Evolutionary conservation across 805 yeast genomes (phyloP), one percentile per base, ranked within the genome.

Genomic region (Schwanniomyces vanrijiae): DNA sequence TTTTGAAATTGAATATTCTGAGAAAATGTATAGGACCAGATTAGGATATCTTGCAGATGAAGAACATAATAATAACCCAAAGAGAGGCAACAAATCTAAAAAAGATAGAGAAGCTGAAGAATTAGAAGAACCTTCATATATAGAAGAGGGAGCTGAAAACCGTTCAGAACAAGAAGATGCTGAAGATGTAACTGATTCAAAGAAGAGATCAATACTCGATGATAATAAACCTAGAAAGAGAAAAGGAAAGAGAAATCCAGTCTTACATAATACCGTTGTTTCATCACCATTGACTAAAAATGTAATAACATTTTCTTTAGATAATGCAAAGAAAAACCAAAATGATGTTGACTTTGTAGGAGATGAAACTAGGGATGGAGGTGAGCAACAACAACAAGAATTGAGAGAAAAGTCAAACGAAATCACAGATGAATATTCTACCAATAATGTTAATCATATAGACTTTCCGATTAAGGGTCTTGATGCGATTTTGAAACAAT

Each of bases 1-100:
- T 13, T 68, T 61, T 46, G 84, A 80, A 58, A 63, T 71, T 31
- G 75, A 68, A 35, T 78, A 73, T 57, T 78, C 81, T 1, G 70
- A 68, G 16, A 68, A 63, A 37, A 80, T 80, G 84, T 73, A 68
- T 54, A 59, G 61, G 44, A 58, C 75, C 18, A 68, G 84, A 48
- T 51, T 65, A 41, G 56, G 59, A 46, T 72, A 69, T 54, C 62
- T 74, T 47, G 66, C 65, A 8, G 77, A 69, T 49, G 77, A 73
- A 44, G 71, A 64, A 44, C 67, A 61, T 52, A 61, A 60, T 45
- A 59, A 51, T 40, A 64, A 65, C 26, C 68, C 66, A 1, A 68
- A 68, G 37, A 52, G 67, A 19, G 69, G 66, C 9, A 65, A 61
- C 48, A 66, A 64, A 51, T 50, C 65, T 1, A 64, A 56, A 41